Evolutionary conservation across 202 grass and related monocot genomes (phyloP).

Genomic region (Schoenoplectus triqueter): DNA sequence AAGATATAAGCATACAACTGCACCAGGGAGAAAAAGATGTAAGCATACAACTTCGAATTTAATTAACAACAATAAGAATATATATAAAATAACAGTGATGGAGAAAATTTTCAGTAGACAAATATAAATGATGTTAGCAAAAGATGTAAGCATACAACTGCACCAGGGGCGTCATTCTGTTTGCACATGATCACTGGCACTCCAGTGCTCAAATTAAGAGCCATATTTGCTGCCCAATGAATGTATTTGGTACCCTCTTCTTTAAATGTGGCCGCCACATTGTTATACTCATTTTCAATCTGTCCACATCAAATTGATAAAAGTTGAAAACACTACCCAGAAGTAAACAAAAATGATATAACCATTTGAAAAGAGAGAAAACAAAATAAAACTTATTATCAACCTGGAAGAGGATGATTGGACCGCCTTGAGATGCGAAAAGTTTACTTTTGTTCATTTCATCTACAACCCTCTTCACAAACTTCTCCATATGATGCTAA

Average conservation of each 20-base stretch:
- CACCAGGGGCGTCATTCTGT: constrained; percentile 72
- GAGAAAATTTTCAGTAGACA: background rate
- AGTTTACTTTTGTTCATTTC: constrained; percentile 79
- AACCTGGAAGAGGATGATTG: constrained; percentile 89
- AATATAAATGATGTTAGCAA: constrained; percentile 12
- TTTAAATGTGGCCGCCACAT: constrained; percentile 57
- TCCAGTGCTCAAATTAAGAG: constrained; percentile 45
- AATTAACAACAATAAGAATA: background rate
- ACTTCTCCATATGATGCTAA: constrained; percentile 71
- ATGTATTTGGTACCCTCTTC: constrained; percentile 68
- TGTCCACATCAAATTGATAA: constrained; percentile 29
- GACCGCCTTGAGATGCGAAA: constrained; percentile 80
- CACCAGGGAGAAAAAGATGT: too few species aligned
- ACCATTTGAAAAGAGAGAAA: constrained; percentile 14
- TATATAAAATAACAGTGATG: constrained; percentile 3
- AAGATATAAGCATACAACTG: constrained; percentile 59
- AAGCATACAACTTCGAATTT: too few species aligned
- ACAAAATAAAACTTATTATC: background rate
- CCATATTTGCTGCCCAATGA: constrained; percentile 78
- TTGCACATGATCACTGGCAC: constrained; percentile 99
- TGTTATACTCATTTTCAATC: constrained; percentile 98
- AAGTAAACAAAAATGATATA: constrained; percentile 14
- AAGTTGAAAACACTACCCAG: background rate
- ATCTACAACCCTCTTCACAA: constrained; percentile 57
- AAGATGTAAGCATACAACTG: constrained; percentile 59